Conservation (phyloP, 495 filamentous ascomycete species). For the Neurospora hispaniola region DNA sequence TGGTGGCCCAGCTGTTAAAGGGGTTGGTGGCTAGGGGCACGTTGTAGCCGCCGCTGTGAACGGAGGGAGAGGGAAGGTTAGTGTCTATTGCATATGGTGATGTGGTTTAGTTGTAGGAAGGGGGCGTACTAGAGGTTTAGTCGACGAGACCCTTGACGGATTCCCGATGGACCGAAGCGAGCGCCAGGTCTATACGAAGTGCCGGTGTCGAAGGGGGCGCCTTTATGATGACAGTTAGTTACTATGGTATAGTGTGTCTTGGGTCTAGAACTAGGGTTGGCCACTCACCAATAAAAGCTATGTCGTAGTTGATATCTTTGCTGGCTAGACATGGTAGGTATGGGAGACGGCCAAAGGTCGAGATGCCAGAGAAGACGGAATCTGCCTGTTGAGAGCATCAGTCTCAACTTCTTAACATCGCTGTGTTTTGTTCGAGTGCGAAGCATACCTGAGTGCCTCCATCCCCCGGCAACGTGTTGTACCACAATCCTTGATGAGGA, state of each 20-base stretch:
- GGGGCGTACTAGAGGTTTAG: slow-evolving; percentile 48
- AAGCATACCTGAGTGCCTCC: slow-evolving; percentile 43
- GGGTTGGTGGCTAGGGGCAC: slow-evolving; percentile 70
- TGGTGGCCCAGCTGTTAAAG: slow-evolving; percentile 63
- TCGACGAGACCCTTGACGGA: slow-evolving; percentile 69
- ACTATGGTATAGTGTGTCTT: slow-evolving; percentile 33
- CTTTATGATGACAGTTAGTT: slow-evolving; percentile 15
- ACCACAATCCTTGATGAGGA: slow-evolving; percentile 42
- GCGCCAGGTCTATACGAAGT: slow-evolving; percentile 47
- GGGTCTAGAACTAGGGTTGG: slow-evolving; percentile 50
- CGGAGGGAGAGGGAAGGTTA: neutral
- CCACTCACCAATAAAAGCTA: slow-evolving; percentile 71
- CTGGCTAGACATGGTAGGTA: slow-evolving; percentile 63
- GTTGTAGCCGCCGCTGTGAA: slow-evolving; percentile 58
- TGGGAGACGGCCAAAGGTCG: slow-evolving; percentile 73
- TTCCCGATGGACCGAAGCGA: slow-evolving; percentile 75
- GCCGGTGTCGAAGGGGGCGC: slow-evolving; percentile 31
- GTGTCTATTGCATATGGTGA: neutral
- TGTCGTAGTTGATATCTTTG: slow-evolving; percentile 59
- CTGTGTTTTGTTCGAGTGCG: neutral
- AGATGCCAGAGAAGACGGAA: slow-evolving; percentile 67
- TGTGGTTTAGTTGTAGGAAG: neutral
- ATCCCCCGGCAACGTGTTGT: slow-evolving; percentile 45
- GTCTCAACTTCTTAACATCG: neutral
- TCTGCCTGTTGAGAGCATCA: slow-evolving; percentile 27